phyloP scores from a whole-genome alignment of 495 filamentous ascomycete genomes.

The Talaromyces proteolyticus region DNA sequence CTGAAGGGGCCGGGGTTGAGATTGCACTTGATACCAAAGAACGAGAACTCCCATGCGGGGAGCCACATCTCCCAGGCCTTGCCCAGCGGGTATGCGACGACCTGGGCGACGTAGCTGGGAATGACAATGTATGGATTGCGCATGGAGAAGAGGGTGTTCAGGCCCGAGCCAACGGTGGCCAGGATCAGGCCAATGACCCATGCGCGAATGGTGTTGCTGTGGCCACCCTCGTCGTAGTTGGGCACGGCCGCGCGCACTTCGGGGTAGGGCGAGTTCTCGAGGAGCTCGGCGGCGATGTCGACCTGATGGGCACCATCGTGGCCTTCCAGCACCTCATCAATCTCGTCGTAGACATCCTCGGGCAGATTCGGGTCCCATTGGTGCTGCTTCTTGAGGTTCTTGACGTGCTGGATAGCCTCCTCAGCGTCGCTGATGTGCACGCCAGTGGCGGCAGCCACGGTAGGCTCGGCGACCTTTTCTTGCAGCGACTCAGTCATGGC shows the following conservation, averaged over 20 bases:
- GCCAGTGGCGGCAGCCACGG: constrained; percentile 17
- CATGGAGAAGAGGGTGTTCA: constrained; percentile 69
- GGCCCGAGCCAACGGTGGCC: constrained; percentile 56
- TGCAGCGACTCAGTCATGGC: constrained; percentile 21
- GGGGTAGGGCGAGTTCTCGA: constrained; percentile 66
- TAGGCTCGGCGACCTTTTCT: constrained; percentile 19
- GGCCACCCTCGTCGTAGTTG: constrained; percentile 59
- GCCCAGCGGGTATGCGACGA: constrained; percentile 64
- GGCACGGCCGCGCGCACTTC: constrained; percentile 44
- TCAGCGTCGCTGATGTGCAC: constrained; percentile 39
- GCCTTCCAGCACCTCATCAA: constrained; percentile 53
- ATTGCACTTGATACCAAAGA: constrained; percentile 50
- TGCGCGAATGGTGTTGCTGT: constrained; percentile 63
- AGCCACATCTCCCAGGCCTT: constrained; percentile 47
- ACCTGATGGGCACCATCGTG: constrained; percentile 45
- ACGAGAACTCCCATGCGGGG: constrained; percentile 43
- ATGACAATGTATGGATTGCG: constrained; percentile 62
- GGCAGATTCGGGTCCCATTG: constrained; percentile 67
- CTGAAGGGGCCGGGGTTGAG: constrained; percentile 70
- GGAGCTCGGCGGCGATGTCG: constrained; percentile 49
- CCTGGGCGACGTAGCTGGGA: constrained; percentile 61
- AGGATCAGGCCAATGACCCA: constrained; percentile 67
- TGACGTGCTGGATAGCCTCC: constrained; percentile 28
- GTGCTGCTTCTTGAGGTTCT: constrained; percentile 50
- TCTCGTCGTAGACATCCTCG: constrained; percentile 52